Conservation (phyloP, 495 filamentous ascomycete species). For the Tirmania nivea region DNA sequence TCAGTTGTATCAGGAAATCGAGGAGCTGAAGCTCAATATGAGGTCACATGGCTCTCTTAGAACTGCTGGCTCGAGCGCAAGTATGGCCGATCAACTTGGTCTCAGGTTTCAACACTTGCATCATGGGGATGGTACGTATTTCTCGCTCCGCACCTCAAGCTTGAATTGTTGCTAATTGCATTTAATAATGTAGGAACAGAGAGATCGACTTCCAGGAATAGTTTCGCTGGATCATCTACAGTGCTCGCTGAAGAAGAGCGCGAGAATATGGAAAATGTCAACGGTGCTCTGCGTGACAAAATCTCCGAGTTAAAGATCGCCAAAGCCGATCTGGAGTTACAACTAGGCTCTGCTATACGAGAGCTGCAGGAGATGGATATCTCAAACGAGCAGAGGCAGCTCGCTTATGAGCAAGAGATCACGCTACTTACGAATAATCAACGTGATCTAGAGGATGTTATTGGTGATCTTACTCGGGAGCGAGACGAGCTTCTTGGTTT, state of each 20-base stretch:
- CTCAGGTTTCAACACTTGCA: neutral
- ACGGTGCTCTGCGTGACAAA: slow-evolving; percentile 65
- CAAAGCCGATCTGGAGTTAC: slow-evolving; percentile 49
- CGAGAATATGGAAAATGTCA: slow-evolving; percentile 64
- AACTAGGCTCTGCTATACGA: slow-evolving; percentile 19
- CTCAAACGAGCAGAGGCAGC: slow-evolving; percentile 35
- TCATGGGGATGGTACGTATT: neutral
- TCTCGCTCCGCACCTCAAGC: neutral
- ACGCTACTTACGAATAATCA: slow-evolving; percentile 59
- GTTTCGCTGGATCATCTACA: neutral
- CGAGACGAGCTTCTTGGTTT: slow-evolving; percentile 64
- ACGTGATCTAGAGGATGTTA: slow-evolving; percentile 41
- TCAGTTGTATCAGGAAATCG: slow-evolving; percentile 85
- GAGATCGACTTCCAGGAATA: neutral
- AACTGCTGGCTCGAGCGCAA: neutral
- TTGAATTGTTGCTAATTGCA: neutral
- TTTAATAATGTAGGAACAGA: neutral
- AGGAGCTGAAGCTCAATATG: slow-evolving; percentile 75
- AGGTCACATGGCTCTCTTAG: slow-evolving; percentile 23
- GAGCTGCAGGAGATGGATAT: slow-evolving; percentile 47
- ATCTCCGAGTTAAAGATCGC: slow-evolving; percentile 64
- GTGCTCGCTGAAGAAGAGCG: slow-evolving; percentile 47
- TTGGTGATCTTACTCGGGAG: slow-evolving; percentile 24
- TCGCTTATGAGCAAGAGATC: slow-evolving; percentile 51
- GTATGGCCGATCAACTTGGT: neutral